phyloP scores from a whole-genome alignment of 2,329 filamentous ascomycete genomes.

The Scopulariopsis brevicaulis region DNA sequence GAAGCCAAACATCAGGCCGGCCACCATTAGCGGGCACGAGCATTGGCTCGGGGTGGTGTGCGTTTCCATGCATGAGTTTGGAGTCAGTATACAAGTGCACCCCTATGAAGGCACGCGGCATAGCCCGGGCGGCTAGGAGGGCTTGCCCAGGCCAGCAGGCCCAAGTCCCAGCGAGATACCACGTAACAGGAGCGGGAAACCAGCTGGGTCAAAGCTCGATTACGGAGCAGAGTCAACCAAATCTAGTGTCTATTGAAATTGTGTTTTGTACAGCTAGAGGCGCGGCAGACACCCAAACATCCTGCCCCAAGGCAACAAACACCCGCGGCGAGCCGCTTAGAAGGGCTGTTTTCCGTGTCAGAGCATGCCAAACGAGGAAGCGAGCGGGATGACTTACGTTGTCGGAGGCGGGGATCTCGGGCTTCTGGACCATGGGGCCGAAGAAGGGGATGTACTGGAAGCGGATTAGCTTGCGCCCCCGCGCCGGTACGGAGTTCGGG shows the following conservation, averaged over 20 bases:
- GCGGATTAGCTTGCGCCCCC: conserved; percentile 12
- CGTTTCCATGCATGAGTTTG: too few relatives aligned
- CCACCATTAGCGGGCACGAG: not conserved
- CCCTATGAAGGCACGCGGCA: too few relatives aligned
- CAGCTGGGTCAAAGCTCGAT: not conserved
- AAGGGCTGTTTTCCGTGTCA: conserved; percentile 19
- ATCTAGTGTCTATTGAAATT: conserved; percentile 3
- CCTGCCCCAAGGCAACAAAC: not conserved
- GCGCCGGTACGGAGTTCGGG: not conserved
- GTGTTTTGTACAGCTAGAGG: conserved; percentile 2
- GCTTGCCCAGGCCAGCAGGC: too few relatives aligned
- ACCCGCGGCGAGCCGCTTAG: conserved; percentile 16
- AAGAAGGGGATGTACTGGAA: conserved; percentile 43
- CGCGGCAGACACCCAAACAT: not conserved
- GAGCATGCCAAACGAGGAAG: not conserved
- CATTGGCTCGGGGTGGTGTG: not conserved
- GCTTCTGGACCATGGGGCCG: conserved; percentile 35
- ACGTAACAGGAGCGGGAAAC: too few relatives aligned
- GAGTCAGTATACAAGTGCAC: too few relatives aligned
- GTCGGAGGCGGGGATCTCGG: conserved; percentile 44
- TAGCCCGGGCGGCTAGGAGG: too few relatives aligned
- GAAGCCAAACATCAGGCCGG: not conserved
- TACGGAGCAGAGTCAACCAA: not conserved
- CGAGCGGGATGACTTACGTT: conserved; percentile 35
- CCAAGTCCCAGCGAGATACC: too few relatives aligned